phyloP scores from a whole-genome alignment of 306 rosid species.

The Vigna unguiculata region DNA sequence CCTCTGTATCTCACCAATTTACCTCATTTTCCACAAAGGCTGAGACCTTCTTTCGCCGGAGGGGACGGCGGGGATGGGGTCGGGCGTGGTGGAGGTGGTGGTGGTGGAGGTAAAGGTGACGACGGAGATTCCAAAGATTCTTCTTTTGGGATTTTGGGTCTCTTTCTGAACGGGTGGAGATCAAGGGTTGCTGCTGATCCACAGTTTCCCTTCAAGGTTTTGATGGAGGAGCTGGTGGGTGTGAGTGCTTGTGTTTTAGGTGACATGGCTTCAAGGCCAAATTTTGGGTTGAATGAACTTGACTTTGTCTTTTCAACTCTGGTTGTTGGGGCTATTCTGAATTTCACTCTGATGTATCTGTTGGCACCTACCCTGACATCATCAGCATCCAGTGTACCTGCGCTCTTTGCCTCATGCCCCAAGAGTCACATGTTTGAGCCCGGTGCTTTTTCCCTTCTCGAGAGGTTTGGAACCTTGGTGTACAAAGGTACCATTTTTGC shows the following conservation, averaged over 20 bases:
- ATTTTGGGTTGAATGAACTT: slow-evolving; percentile 95
- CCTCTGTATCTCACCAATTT: slow-evolving; percentile 48
- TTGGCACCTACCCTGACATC: slow-evolving; percentile 77
- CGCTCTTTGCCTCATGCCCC: slow-evolving; percentile 76
- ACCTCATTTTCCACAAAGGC: slow-evolving; percentile 36
- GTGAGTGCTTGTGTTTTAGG: slow-evolving; percentile 87
- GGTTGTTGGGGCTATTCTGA: slow-evolving; percentile 90
- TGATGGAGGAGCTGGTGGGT: slow-evolving; percentile 95
- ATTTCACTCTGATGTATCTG: slow-evolving; percentile 91
- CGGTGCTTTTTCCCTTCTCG: slow-evolving; percentile 60
- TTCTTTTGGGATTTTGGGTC: slow-evolving; percentile 65
- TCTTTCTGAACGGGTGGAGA: slow-evolving; percentile 87
- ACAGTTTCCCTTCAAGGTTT: slow-evolving; percentile 93
- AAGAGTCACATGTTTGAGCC: slow-evolving; percentile 96
- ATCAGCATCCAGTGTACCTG: slow-evolving; percentile 61
- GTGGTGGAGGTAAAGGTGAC: slow-evolving; percentile 8
- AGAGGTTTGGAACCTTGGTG: slow-evolving; percentile 74
- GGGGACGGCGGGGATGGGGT: slow-evolving; percentile 60
- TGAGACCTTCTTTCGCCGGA: slow-evolving; percentile 59
- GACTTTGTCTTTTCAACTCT: slow-evolving; percentile 97
- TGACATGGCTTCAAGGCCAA: slow-evolving; percentile 97
- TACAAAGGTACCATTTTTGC: slow-evolving; percentile 83
- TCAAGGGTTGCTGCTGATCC: slow-evolving; percentile 98
- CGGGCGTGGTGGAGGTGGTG: slow-evolving; percentile 56
- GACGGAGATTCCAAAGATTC: slow-evolving; percentile 46